Percentiles rank a stretch among this genome's conserved stretches.
Evolutionary conservation across 2,329 filamentous ascomycete genomes (phyloP).

Genomic region (Fusarium zealandicum): DNA sequence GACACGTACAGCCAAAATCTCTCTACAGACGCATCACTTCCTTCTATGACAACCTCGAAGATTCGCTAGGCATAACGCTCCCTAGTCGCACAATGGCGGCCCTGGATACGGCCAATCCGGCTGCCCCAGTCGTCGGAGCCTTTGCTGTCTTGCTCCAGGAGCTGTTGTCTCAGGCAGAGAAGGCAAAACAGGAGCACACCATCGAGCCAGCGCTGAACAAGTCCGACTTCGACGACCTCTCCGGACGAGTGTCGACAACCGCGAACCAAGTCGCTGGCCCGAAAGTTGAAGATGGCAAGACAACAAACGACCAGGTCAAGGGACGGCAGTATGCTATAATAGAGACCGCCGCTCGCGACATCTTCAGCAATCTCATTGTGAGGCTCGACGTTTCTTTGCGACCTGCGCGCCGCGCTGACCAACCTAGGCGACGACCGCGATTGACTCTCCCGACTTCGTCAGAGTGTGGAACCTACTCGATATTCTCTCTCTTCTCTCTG

Average conservation of each 20-base stretch:
- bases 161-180: constrained; percentile 65
- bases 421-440: constrained; percentile 72
- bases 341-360: constrained; percentile 82
- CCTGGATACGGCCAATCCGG: constrained; percentile 53
- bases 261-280: constrained; percentile 38
- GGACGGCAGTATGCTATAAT: constrained; percentile 71
- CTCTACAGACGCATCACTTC: background rate
- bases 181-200: constrained; percentile 63
- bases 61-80: constrained; percentile 13
- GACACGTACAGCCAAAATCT: background rate
- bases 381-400: constrained; percentile 44
- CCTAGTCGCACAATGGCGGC: constrained; percentile 56
- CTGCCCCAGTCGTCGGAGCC: constrained; percentile 60
- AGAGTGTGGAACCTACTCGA: constrained; percentile 94
- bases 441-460: constrained; percentile 80
- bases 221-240: constrained; percentile 64
- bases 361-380: constrained; percentile 82
- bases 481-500: constrained; percentile 86
- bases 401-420: constrained; percentile 43
- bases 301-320: constrained; percentile 50
- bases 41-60: constrained; percentile 23
- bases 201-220: constrained; percentile 81
- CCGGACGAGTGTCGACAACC: constrained; percentile 52
- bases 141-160: constrained; percentile 62
- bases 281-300: constrained; percentile 43